Conservation (phyloP, 768 basidiomycete genomes). For the Rubroboletus satanas region DNA sequence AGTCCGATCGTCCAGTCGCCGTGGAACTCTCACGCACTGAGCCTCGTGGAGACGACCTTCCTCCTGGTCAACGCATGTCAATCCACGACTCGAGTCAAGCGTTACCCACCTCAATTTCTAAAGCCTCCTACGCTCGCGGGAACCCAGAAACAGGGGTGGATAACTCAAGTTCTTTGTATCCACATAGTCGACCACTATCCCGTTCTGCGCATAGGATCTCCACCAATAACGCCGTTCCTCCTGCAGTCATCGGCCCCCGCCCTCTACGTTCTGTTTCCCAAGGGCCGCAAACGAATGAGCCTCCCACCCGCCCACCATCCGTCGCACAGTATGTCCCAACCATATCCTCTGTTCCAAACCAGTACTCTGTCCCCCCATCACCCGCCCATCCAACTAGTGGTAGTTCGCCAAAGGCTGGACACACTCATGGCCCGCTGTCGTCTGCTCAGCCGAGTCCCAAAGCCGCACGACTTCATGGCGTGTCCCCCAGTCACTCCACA, state of each 20-base stretch:
- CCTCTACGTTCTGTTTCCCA: slow-evolving; percentile 29
- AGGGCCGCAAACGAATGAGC: slow-evolving; percentile 22
- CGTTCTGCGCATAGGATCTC: slow-evolving; percentile 26
- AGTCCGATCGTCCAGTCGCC: slow-evolving; percentile 18
- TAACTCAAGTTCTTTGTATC: slow-evolving; percentile 13
- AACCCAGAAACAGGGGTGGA: slow-evolving; percentile 25
- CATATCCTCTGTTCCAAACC: slow-evolving; percentile 10
- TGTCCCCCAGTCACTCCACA: slow-evolving; percentile 6
- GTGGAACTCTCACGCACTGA: slow-evolving; percentile 25
- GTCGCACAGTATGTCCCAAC: slow-evolving; percentile 7
- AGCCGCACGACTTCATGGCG: slow-evolving; percentile 15
- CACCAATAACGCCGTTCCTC: slow-evolving; percentile 15
- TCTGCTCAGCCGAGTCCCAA: slow-evolving; percentile 27
- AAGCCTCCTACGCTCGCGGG: slow-evolving; percentile 22
- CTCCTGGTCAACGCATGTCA: slow-evolving; percentile 27
- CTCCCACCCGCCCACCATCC: slow-evolving; percentile 26
- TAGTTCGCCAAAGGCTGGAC: slow-evolving; percentile 15
- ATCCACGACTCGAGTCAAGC: slow-evolving; percentile 25
- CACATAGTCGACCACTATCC: slow-evolving; percentile 26
- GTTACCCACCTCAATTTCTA: slow-evolving; percentile 17
- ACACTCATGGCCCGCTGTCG: slow-evolving; percentile 4
- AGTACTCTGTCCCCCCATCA: slow-evolving; percentile 19
- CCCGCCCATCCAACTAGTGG: slow-evolving; percentile 11
- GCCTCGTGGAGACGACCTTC: slow-evolving; percentile 19
- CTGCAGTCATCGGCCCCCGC: slow-evolving; percentile 26